These are phyloP conservation scores for Eutrema heterophyllum DNA, from an alignment of 345 rosid genomes.

Conservation along the genomic window DNA sequence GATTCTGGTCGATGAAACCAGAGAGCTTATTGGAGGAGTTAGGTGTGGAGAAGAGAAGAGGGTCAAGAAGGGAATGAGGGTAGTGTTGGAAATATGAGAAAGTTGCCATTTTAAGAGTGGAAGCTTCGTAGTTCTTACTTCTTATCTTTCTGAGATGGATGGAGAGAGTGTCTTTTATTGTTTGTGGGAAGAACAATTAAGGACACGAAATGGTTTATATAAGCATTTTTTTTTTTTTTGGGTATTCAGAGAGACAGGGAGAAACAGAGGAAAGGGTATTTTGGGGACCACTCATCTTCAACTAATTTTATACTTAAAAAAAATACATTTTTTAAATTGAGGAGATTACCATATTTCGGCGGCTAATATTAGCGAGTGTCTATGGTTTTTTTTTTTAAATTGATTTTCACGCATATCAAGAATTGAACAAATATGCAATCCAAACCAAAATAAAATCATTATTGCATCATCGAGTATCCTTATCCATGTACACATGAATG, in stretches of 20 bases:
- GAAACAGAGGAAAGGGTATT: slow-evolving; percentile 2
- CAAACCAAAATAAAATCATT: too few species aligned
- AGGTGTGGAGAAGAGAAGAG: slow-evolving; percentile 33
- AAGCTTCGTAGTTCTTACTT: slow-evolving; percentile 1
- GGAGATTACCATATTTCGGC: neutral
- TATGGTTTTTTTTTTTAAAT: too few species aligned
- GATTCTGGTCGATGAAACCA: slow-evolving; percentile 23
- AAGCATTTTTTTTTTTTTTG: slow-evolving; percentile 6
- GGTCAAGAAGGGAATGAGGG: slow-evolving; percentile 44
- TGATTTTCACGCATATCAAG: too few species aligned
- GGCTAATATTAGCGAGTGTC: neutral
- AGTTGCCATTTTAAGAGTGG: slow-evolving; percentile 45
- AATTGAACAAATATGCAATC: too few species aligned
- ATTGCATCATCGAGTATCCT: too few species aligned
- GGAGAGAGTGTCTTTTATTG: neutral
- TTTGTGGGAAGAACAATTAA: slow-evolving; percentile 12
- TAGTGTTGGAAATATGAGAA: slow-evolving; percentile 46
- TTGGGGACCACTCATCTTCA: slow-evolving; percentile 12
- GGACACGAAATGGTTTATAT: slow-evolving; percentile 16
- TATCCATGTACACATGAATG: too few species aligned
- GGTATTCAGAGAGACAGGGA: slow-evolving; percentile 6
- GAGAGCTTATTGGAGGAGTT: slow-evolving; percentile 26
- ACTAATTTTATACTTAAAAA: neutral
- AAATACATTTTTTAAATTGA: neutral
- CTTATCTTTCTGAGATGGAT: neutral